These are phyloP conservation scores for Pleurotus tuoliensis DNA, from an alignment of 768 basidiomycete genomes.

Conservation along the genomic window DNA sequence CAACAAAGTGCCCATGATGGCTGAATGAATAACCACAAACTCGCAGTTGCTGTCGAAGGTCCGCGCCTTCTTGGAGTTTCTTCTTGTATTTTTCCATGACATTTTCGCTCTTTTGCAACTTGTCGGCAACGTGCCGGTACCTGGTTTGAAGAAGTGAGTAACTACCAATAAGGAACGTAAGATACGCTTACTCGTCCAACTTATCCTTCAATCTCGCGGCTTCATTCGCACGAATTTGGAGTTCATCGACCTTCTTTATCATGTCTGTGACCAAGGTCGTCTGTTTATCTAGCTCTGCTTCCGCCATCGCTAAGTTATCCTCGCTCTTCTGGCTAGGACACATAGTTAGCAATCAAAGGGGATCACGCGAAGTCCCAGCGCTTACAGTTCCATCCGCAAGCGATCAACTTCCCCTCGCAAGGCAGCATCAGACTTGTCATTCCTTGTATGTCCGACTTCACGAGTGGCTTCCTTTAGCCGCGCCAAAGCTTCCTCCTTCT, in stretches of 20 bases:
- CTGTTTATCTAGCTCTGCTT: slow-evolving; percentile 82
- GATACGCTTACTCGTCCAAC: slow-evolving; percentile 77
- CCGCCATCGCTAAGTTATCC: slow-evolving; percentile 80
- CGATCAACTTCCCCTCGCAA: slow-evolving; percentile 81
- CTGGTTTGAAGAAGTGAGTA: slow-evolving; percentile 32
- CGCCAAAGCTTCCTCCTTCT: slow-evolving; percentile 71
- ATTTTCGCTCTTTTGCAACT: slow-evolving; percentile 90
- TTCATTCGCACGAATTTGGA: slow-evolving; percentile 75
- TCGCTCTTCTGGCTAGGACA: slow-evolving; percentile 84
- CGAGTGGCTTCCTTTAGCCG: slow-evolving; percentile 58
- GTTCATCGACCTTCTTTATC: slow-evolving; percentile 75
- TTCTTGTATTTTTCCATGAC: slow-evolving; percentile 99
- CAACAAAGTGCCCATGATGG: background rate
- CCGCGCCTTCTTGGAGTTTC: slow-evolving; percentile 93
- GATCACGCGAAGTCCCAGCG: slow-evolving; percentile 13
- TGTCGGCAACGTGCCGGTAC: slow-evolving; percentile 89
- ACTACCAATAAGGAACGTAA: background rate
- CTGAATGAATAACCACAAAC: slow-evolving; percentile 29
- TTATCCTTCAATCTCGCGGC: slow-evolving; percentile 83
- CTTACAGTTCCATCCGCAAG: slow-evolving; percentile 81
- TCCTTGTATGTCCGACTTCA: slow-evolving; percentile 56
- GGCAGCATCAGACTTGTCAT: slow-evolving; percentile 72
- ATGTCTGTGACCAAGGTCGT: slow-evolving; percentile 64
- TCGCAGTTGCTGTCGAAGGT: slow-evolving; percentile 83
- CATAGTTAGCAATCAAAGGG: slow-evolving; percentile 17